Conservation (phyloP, 257 asterid species). For the Catharanthus roseus region DNA sequence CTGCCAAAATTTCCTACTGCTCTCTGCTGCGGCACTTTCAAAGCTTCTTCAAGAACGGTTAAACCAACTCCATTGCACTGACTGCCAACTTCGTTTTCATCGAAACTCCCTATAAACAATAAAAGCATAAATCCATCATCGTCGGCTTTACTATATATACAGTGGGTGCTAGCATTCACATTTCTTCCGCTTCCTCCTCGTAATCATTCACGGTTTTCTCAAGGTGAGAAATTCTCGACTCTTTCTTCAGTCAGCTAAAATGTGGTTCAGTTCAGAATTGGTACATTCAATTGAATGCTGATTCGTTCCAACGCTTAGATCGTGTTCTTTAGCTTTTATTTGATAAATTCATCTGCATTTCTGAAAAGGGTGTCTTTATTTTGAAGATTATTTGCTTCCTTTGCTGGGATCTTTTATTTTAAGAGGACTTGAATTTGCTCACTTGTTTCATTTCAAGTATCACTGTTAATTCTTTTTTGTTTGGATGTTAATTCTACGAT, state of each 20-base stretch:
- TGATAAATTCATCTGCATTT: background rate
- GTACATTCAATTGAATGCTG: background rate
- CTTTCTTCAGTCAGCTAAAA: background rate
- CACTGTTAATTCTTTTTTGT: background rate
- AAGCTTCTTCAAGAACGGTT: constrained; percentile 45
- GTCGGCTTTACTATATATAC: constrained; percentile 1
- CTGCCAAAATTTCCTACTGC: constrained; percentile 8
- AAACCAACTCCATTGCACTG: constrained; percentile 20
- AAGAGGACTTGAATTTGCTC: background rate
- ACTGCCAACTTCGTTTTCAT: constrained; percentile 55
- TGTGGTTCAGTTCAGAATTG: constrained; percentile 9
- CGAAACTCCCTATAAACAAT: constrained; percentile 33
- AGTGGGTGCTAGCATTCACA: background rate
- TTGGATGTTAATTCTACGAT: background rate
- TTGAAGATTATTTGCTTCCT: background rate
- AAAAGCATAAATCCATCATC: background rate
- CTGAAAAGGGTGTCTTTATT: background rate
- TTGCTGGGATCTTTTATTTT: constrained; percentile 11
- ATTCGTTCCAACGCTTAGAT: background rate
- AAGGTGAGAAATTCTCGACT: constrained; percentile 12
- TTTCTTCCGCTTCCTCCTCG: constrained; percentile 10
- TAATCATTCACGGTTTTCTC: background rate
- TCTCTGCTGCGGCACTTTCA: constrained; percentile 48
- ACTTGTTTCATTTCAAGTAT: background rate
- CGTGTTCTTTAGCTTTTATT: background rate